Conservation (phyloP, 2,329 filamentous ascomycete genomes). For the Pseudocercospora fuligena region DNA sequence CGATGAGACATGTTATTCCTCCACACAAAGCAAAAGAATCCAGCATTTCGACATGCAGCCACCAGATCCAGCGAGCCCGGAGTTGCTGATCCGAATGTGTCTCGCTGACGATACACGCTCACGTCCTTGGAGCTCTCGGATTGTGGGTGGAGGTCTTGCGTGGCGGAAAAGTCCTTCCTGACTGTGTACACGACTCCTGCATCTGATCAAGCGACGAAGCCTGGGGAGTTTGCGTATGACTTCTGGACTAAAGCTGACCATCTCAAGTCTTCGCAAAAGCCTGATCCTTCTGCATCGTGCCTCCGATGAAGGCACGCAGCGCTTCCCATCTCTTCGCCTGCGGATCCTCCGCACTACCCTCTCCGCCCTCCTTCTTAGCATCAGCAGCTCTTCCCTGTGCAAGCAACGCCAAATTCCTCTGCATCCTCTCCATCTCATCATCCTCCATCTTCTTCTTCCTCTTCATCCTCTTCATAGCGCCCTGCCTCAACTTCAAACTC, state of each 20-base stretch:
- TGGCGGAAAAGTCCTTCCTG: too few species aligned
- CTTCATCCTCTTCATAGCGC: slow-evolving; percentile 85
- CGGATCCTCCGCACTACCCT: slow-evolving; percentile 43
- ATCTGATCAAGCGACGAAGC: not conserved
- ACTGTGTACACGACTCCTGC: rapidly evolving
- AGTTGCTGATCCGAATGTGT: too few species aligned
- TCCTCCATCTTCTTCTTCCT: slow-evolving; percentile 78
- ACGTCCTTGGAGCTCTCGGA: too few species aligned
- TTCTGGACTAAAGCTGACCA: too few species aligned
- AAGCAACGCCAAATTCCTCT: slow-evolving; percentile 79
- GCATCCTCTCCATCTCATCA: slow-evolving; percentile 83
- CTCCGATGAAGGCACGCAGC: slow-evolving; percentile 79
- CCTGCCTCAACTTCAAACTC: slow-evolving; percentile 74
- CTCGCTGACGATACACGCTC: too few species aligned
- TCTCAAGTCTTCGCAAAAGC: slow-evolving; percentile 60
- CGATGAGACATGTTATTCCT: too few species aligned
- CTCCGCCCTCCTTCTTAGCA: slow-evolving; percentile 33
- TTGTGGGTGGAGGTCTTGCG: too few species aligned
- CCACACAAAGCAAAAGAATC: too few species aligned
- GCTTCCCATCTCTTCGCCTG: slow-evolving; percentile 73
- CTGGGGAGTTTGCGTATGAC: too few species aligned
- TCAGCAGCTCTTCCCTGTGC: slow-evolving; percentile 27
- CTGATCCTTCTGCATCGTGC: slow-evolving; percentile 86
- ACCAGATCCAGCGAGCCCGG: too few species aligned
- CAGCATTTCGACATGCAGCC: too few species aligned